phyloP scores from a whole-genome alignment of 192 early-diverging fungal genomes.

The Mortierella hygrophila region DNA sequence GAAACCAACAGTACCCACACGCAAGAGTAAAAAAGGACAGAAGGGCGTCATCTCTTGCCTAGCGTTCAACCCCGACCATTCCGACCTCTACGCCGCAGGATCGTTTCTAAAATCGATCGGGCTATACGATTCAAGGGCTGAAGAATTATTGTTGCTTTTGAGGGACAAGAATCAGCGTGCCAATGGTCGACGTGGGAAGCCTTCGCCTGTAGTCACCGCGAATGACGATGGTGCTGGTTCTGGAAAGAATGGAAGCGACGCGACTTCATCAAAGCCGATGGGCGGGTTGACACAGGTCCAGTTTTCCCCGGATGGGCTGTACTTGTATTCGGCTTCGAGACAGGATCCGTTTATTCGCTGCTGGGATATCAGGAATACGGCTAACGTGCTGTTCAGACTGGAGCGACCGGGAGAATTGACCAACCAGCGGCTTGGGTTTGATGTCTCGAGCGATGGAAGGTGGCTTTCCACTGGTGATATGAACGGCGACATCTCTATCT shows the following conservation, averaged over 20 bases:
- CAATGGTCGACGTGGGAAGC: conserved; percentile 38
- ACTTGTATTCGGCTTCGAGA: conserved; percentile 79
- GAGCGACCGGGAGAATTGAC: conserved; percentile 66
- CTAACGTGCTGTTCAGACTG: conserved; percentile 66
- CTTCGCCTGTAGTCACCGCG: not conserved
- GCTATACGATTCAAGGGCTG: conserved; percentile 68
- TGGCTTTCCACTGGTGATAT: conserved; percentile 73
- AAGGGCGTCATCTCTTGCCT: conserved; percentile 84
- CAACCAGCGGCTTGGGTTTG: conserved; percentile 81
- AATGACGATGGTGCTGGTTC: not conserved
- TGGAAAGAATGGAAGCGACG: not conserved
- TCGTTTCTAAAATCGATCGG: conserved; percentile 79
- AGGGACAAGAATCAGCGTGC: conserved; percentile 58
- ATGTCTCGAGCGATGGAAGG: conserved; percentile 71
- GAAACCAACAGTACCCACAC: conserved; percentile 66
- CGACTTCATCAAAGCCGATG: conserved; percentile 14
- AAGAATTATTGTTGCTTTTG: conserved; percentile 67
- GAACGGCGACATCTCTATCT: conserved; percentile 60
- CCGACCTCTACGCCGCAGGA: conserved; percentile 79
- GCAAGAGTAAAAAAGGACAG: conserved; percentile 78
- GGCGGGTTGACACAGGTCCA: conserved; percentile 59
- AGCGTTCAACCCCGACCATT: conserved; percentile 74
- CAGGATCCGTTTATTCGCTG: conserved; percentile 70
- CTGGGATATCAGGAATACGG: conserved; percentile 87
- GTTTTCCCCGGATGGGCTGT: conserved; percentile 75